Base-by-base conservation (phyloP, 768 basidiomycete species). In the Boletus rufocinnamomeus region DNA sequence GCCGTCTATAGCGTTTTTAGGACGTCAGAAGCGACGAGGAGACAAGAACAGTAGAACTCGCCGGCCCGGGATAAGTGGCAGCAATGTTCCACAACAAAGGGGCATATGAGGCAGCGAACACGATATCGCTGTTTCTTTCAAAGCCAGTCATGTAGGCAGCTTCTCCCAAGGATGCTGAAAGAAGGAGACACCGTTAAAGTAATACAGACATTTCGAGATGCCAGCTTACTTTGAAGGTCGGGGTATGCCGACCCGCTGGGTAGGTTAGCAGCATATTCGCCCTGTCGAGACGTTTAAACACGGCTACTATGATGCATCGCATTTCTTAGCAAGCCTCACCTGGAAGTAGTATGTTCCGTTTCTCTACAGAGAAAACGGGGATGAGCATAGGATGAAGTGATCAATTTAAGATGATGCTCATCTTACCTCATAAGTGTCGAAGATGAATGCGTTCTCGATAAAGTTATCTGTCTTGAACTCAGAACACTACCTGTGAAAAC, bases 141-240 rank as follows among this genome's bases (percentile, higher is more conserved):
- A 87, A 67, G 3, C 86, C 85, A 10, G 82, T 87, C 84, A 87
- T 86, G 64, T 83, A 88, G 0, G 83, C 83, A 4, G 84, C 86
- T 63, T 87, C 86, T 19, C 77, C 80, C 7, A 78, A 66, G 17
- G 83, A 69, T 56, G 77, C 82, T 82, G 47, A 19, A 46, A 17
- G 11, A 17, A 27, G 13, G 19, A 25, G 9, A 27, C 38, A 19
- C 30, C 14, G 16, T 13, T 38, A 28, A 57, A 23, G 11, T 8
- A 7, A 28, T 40, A 11, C 25, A 23, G 9, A 23, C 6, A 17
- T 34, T 13, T 30, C 19, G 6, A 50, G 4, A 51, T n/a, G 2
- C 21, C 2, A 66, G 11, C 74, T 49, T 59, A 84, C 83, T 75
- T 63, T 80, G 72, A 71, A 85, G 75, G 9, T 78, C 81, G 0